phyloP scores from a whole-genome alignment of 2,329 filamentous ascomycete species.

The Diplodia seriata region DNA sequence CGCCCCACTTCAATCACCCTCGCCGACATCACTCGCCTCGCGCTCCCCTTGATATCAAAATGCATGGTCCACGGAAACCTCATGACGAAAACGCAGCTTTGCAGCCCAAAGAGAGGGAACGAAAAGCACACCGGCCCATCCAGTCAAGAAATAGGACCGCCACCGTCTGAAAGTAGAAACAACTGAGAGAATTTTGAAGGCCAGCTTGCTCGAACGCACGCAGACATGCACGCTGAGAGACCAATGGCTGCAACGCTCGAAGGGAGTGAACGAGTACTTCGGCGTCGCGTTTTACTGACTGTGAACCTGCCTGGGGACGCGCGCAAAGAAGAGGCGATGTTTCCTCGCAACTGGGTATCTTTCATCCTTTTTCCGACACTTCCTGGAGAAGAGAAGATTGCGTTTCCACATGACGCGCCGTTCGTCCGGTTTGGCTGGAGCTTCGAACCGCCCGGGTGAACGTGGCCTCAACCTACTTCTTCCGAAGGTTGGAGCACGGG shows the following conservation, averaged over 20 bases:
- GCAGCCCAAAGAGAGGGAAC: slow-evolving; percentile 17
- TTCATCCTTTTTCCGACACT: slow-evolving; percentile 30
- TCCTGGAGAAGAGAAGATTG: slow-evolving; percentile 7
- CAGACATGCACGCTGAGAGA: slow-evolving; percentile 9
- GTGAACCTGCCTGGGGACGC: not conserved
- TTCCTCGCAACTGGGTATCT: slow-evolving; percentile 27
- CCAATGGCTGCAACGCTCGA: slow-evolving; percentile 12
- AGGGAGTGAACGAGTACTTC: slow-evolving; percentile 17
- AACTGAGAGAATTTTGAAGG: slow-evolving; percentile 14
- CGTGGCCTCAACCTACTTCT: not conserved
- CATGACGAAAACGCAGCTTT: slow-evolving; percentile 22
- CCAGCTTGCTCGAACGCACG: slow-evolving; percentile 26
- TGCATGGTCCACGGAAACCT: slow-evolving; percentile 15
- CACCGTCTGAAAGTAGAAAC: slow-evolving; percentile 16
- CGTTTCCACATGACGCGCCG: not conserved
- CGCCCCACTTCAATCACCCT: slow-evolving; percentile 18
- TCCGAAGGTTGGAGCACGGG: not conserved
- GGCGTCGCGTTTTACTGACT: slow-evolving; percentile 20
- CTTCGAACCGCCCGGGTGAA: not conserved
- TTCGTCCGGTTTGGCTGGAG: not conserved
- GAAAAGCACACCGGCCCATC: slow-evolving; percentile 15
- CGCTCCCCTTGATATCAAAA: slow-evolving; percentile 24
- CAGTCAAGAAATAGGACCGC: not conserved
- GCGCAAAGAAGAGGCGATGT: slow-evolving; percentile 22
- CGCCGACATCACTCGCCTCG: slow-evolving; percentile 8